phyloP scores from a whole-genome alignment of 148 eudicot genomes.

The Chenopodium album region DNA sequence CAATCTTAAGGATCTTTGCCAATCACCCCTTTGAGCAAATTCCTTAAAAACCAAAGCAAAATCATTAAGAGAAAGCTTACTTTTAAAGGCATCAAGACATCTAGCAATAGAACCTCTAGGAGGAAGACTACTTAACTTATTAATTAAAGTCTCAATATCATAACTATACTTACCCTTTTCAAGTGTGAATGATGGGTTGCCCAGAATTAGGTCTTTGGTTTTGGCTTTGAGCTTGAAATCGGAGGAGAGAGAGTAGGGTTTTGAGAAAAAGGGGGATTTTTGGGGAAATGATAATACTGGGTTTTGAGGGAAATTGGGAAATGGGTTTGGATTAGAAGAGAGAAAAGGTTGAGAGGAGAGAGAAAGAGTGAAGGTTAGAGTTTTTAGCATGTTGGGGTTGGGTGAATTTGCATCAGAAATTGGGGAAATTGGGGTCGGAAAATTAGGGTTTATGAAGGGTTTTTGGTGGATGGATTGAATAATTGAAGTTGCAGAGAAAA shows the following conservation, averaged over 20 bases:
- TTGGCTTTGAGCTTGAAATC: constrained; percentile 42
- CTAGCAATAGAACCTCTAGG: constrained; percentile 90
- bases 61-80: constrained; percentile 73
- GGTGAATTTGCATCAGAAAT: constrained; percentile 28
- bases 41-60: constrained; percentile 82
- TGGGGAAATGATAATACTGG: not conserved
- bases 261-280: constrained; percentile 22
- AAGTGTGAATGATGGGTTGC: constrained; percentile 61
- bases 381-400: constrained; percentile 34
- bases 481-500: constrained; percentile 27
- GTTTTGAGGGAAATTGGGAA: constrained; percentile 25
- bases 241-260: constrained; percentile 32
- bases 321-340: constrained; percentile 25
- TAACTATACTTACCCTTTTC: constrained; percentile 92
- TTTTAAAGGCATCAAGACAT: constrained; percentile 77
- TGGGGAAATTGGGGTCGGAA: constrained; percentile 11
- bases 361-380: constrained; percentile 33
- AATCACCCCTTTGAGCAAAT: constrained; percentile 82
- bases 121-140: constrained; percentile 82
- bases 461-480: constrained; percentile 9
- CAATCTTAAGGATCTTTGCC: constrained; percentile 89
- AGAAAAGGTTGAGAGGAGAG: constrained; percentile 26
- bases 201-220: constrained; percentile 59
- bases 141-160: constrained; percentile 75
- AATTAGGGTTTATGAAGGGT: constrained; percentile 23